Evolutionary conservation across 345 rosid genomes (phyloP), one percentile per base, ranked within the genome.

Genomic region (Turritis glabra): DNA sequence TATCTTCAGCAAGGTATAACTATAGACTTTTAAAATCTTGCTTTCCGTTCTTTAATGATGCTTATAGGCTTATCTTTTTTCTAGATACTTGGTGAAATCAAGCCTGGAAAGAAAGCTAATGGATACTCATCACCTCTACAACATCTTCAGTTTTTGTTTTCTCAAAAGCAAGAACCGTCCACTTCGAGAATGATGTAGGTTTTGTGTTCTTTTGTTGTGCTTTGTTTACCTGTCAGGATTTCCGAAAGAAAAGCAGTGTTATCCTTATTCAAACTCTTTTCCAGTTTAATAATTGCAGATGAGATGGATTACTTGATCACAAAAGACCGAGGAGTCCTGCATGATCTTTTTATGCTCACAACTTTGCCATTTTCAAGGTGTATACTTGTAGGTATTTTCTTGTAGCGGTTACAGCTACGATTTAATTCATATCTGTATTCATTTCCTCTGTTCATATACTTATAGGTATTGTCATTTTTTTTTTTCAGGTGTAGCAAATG

Each of bases 281-380:
- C 58, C 89, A 89, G 98, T 88, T 55, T 93, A 43, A 66, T 93
- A 47, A 80, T 91, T 75, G 94, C 86, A 4, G 98, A 91, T 80
- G 98, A 91, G 83, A 72, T 93, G 86, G 98, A 93, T 80, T 91
- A 87, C 79, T 71, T 93, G 80, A 88, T 93, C 21, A 91, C 96
- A 11, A 87, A 67, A 77, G 98, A 91, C 74, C 77, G 87, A 15
- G 90, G 86, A 50, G 93, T 91, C 52, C 90, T 91, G 41, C 88
- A 91, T 72, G 96, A 94, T 78, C 89, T 94, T 58, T 94, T 94
- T 81, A 85, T 89, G 96, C 90, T 94, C 25, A 88, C 98, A 74
- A 85, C 95, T 67, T 82, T 88, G 51, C 93, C 95, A 8, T 86
- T 82, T 74, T 89, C 96, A 40, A 81, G 82, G 75, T 88, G 87